A percentile compares a stretch with the other conserved stretches of the same genome.
These are phyloP conservation scores for Xanthoconium purpureum DNA, from an alignment of 768 basidiomycete genomes.

Conservation along the genomic window DNA sequence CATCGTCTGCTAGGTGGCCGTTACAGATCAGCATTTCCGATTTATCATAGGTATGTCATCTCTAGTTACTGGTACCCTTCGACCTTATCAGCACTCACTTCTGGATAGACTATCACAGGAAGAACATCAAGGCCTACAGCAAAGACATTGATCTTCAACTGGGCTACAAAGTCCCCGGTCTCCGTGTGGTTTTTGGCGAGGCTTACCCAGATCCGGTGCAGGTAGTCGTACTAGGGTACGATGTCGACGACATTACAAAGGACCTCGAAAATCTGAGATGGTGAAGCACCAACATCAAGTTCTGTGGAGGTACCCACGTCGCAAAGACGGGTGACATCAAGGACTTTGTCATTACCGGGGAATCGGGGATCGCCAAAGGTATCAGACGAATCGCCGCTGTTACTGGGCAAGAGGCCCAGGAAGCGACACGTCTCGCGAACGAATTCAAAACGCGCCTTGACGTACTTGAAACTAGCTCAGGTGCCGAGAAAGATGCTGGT, in stretches of 20 bases:
- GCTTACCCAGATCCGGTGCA: constrained; percentile 97
- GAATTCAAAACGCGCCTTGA: constrained; percentile 61
- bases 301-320: constrained; percentile 99
- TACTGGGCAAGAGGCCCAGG: constrained; percentile 90
- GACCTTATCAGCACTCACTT: too few species aligned
- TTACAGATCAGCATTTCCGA: too few species aligned
- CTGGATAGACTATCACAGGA: too few species aligned
- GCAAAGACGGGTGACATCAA: constrained; percentile 97
- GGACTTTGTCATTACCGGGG: constrained; percentile 91
- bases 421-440: constrained; percentile 67
- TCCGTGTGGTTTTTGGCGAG: constrained; percentile 97
- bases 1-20: too few species aligned
- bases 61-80: too few species aligned
- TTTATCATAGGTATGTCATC: too few species aligned
- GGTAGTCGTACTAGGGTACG: constrained; percentile 87
- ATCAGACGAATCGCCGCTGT: constrained; percentile 93
- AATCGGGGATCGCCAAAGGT: constrained; percentile 97
- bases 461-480: constrained; percentile 53
- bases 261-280: constrained; percentile 90
- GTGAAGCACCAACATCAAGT: constrained; percentile 89
- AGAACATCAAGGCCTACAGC: constrained; percentile 85
- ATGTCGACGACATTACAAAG: constrained; percentile 78
- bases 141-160: constrained; percentile 76
- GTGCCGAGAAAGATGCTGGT: constrained; percentile 83
- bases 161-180: constrained; percentile 86